These are phyloP conservation scores for Xylaria acuta DNA, from an alignment of 495 filamentous ascomycete genomes.

Conservation along the genomic window DNA sequence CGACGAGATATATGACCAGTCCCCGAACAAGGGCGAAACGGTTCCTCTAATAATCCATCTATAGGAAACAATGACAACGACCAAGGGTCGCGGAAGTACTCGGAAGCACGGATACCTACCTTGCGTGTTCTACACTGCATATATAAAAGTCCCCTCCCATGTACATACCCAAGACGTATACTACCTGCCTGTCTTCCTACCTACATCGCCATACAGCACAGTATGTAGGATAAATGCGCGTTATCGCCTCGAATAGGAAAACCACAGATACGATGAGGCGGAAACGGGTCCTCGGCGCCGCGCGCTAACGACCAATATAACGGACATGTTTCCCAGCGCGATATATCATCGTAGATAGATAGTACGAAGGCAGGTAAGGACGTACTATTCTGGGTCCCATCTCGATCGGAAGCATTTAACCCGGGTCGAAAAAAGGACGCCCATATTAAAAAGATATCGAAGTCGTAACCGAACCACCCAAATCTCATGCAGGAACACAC, in stretches of 20 bases:
- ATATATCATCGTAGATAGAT: not conserved
- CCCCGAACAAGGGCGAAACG: not conserved
- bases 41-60: not conserved
- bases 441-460: not conserved
- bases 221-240: not conserved
- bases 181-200: not conserved
- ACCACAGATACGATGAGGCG: not conserved
- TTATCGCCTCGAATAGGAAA: not conserved
- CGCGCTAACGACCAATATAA: slow-evolving; percentile 9
- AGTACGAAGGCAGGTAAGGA: not conserved
- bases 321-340: slow-evolving; percentile 17
- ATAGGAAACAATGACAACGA: not conserved
- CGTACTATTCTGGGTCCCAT: too few relatives aligned
- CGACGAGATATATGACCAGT: slow-evolving; percentile 3
- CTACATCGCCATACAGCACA: not conserved
- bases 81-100: not conserved
- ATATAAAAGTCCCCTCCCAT: not conserved
- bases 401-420: not conserved
- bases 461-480: not conserved
- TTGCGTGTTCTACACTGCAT: not conserved
- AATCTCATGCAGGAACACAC: slow-evolving; percentile 9
- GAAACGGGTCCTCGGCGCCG: not conserved
- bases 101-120: slow-evolving; percentile 2
- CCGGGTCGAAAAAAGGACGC: not conserved
- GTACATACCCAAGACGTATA: not conserved